Evolutionary conservation across 2,329 filamentous ascomycete genomes (phyloP).

Genomic region (Grosmannia huntii): DNA sequence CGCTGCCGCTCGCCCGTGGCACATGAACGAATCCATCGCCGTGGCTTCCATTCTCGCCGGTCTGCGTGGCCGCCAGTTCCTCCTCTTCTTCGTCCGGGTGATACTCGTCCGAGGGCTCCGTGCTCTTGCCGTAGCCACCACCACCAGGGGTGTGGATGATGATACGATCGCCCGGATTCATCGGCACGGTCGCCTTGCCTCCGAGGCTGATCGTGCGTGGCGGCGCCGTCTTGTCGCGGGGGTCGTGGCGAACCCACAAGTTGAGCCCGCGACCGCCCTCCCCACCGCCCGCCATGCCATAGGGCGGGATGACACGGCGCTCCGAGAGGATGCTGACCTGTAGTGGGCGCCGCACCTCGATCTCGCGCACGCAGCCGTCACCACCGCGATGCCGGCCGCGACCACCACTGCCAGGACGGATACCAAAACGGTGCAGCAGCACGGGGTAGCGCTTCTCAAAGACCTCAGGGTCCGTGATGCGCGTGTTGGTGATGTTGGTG

Average conservation of each 20-base stretch:
- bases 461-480: constrained; percentile 20
- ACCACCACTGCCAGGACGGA: constrained; percentile 19
- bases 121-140: constrained; percentile 41
- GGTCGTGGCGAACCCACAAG: constrained; percentile 9
- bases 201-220: constrained; percentile 36
- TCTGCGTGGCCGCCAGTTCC: not conserved
- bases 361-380: constrained; percentile 21
- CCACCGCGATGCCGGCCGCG: constrained; percentile 19
- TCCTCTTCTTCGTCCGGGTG: not conserved
- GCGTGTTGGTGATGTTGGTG: constrained; percentile 21
- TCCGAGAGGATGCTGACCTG: constrained; percentile 24
- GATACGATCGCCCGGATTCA: constrained; percentile 46
- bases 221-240: not conserved
- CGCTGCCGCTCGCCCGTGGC: not conserved
- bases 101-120: not conserved
- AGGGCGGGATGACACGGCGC: constrained; percentile 20
- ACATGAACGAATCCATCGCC: not conserved
- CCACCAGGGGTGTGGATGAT: constrained; percentile 50
- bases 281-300: constrained; percentile 21
- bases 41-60: not conserved
- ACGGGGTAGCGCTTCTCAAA: constrained; percentile 23
- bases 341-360: constrained; percentile 21
- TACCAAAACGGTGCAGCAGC: constrained; percentile 18
- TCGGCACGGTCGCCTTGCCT: constrained; percentile 45
- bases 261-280: constrained; percentile 12